Percentiles rank a stretch among this genome's conserved stretches.
These are phyloP conservation scores for Coniochaeta sp. DNA, from an alignment of 2,329 filamentous ascomycete genomes.

Conservation along the genomic window DNA sequence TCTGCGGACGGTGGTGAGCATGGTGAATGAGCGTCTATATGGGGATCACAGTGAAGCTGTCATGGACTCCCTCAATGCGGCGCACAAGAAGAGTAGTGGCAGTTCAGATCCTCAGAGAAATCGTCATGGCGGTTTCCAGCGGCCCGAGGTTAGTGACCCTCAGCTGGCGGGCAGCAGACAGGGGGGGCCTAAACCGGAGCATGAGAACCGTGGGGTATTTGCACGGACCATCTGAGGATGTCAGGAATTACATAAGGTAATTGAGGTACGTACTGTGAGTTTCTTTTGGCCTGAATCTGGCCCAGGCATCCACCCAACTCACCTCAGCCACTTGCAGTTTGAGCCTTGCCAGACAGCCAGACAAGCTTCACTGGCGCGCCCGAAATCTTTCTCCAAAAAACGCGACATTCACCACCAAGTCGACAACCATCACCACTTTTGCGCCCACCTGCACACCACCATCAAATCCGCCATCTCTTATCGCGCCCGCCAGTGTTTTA, in stretches of 20 bases:
- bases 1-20: conserved; percentile 19
- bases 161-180: neutral
- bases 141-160: conserved; percentile 19
- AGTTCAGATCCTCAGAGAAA: neutral
- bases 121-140: conserved; percentile 16
- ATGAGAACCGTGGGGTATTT: neutral
- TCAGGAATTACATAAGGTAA: too few relatives aligned
- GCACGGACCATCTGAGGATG: neutral
- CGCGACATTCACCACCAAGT: conserved; percentile 14
- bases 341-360: too few relatives aligned
- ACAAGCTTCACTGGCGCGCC: conserved; percentile 11
- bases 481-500: neutral
- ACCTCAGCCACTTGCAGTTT: neutral
- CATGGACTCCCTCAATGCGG: neutral
- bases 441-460: conserved; percentile 3
- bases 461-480: neutral
- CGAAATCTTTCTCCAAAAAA: conserved; percentile 27
- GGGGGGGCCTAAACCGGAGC: neutral
- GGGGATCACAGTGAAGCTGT: conserved; percentile 1
- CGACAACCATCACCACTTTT: conserved; percentile 3
- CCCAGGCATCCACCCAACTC: neutral
- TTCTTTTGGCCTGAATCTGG: neutral
- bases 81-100: neutral
- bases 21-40: conserved; percentile 7
- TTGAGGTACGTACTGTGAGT: too few relatives aligned